phyloP scores from a whole-genome alignment of 331 rosid species.

The Spiraea crenata region DNA sequence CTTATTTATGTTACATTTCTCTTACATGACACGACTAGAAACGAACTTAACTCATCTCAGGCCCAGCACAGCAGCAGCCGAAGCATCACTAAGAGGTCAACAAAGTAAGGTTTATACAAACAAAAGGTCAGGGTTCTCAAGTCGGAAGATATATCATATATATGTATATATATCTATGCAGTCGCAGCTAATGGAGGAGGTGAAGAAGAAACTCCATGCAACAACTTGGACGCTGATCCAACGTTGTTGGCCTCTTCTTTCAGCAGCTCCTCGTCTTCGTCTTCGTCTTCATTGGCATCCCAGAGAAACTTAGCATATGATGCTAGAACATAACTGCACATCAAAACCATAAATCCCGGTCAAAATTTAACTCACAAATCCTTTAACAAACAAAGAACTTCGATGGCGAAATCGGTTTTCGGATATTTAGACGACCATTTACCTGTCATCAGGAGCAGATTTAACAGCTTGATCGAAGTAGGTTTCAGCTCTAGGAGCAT shows the following conservation, averaged over 20 bases:
- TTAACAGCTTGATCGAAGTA: constrained; percentile 73
- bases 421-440: background rate
- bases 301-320: constrained; percentile 82
- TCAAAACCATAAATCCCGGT: constrained; percentile 10
- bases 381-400: background rate
- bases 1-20: constrained; percentile 9
- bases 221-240: constrained; percentile 36
- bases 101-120: background rate
- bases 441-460: constrained; percentile 84
- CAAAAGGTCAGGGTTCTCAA: constrained; percentile 32
- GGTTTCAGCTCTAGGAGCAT: constrained; percentile 60
- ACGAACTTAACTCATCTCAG: background rate
- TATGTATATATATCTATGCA: constrained; percentile 27
- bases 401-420: no score
- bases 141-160: no score
- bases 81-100: background rate
- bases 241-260: constrained; percentile 25
- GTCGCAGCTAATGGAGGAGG: constrained; percentile 53
- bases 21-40: background rate
- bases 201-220: constrained; percentile 44
- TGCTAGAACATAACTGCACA: constrained; percentile 76
- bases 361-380: constrained; percentile 9
- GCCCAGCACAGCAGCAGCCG: constrained; percentile 8
- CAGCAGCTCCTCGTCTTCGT: constrained; percentile 10
- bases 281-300: constrained; percentile 57